Base-by-base conservation (phyloP, 352 stramenopile species). In the Pythium utonaiense region DNA sequence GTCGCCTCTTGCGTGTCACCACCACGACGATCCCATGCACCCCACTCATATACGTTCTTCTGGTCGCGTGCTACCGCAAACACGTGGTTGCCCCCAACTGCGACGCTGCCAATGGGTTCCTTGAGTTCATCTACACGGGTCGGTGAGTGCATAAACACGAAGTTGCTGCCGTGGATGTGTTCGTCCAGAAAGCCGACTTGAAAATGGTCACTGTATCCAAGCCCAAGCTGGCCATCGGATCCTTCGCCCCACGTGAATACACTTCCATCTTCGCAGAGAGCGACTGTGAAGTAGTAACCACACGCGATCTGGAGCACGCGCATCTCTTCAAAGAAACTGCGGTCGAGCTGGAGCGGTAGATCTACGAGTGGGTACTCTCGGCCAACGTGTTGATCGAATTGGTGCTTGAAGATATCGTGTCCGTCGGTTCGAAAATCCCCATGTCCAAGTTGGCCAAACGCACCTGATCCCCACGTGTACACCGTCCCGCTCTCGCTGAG, bases 161-260 rank as follows among this genome's bases (percentile, higher is more conserved):
- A 92, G 52, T 74, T 90, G 57, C 77, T 90, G 25, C 81, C 72
- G 36, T 80, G 80, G 19, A 92, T 81, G 41, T 89, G 74, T 1
- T 82, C 70, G 28, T 90, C 82, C 7, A 90, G 67, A 45, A 83
- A 90, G 2, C 82, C 82, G 13, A 90, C 80, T 9, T 74, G 68
- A 40, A 89, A 92, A 16, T 67, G 66, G 54, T 92, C 78, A 4
- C 73, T 74, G 49, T 84, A 88, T 0, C 82, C 78, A 1, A 92
- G 53, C 1, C 82, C 82, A 14, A 90, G 70, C 45, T 91, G 82
- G 0, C 82, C 80, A 42, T 92, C 82, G 1, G 80, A 92, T 31
- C 80, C 83, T 64, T 92, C 80, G 0, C 83, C 83, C 78, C 80
- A 92, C 21, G 80, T 77, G 40, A 88, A 88, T 6, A 90, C 74